Conservation (phyloP, 192 early-diverging fungal genomes). For the Backusella luteola region DNA sequence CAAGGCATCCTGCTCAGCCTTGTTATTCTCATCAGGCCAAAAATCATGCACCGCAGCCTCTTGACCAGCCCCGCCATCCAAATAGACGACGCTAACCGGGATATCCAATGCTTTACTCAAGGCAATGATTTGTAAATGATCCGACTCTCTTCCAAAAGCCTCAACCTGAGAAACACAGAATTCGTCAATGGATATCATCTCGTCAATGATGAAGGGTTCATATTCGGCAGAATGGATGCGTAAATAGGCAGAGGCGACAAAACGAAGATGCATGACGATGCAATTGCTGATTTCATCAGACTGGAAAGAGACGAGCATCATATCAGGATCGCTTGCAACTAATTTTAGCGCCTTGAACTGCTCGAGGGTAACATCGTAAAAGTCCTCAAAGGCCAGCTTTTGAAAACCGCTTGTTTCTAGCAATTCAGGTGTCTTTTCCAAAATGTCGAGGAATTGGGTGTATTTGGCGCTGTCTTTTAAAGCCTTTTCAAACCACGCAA, state of each 20-base stretch:
- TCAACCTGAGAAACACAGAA: conserved; percentile 55
- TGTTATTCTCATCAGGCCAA: conserved; percentile 51
- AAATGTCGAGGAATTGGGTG: conserved; percentile 24
- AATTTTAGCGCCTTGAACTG: conserved; percentile 35
- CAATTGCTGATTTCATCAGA: conserved; percentile 54
- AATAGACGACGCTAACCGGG: conserved; percentile 64
- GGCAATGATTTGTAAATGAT: conserved; percentile 79
- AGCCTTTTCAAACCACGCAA: conserved; percentile 62
- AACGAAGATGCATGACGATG: conserved; percentile 58
- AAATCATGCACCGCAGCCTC: conserved; percentile 75
- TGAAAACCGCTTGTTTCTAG: conserved; percentile 47
- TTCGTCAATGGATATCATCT: conserved; percentile 52
- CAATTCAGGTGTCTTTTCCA: conserved; percentile 42
- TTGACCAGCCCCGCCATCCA: conserved; percentile 57
- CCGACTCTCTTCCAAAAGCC: conserved; percentile 68
- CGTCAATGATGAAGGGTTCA: conserved; percentile 54
- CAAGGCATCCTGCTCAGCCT: conserved; percentile 35
- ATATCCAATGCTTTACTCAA: conserved; percentile 65
- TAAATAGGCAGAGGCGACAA: conserved; percentile 55
- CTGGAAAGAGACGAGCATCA: conserved; percentile 49
- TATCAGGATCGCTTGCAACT: conserved; percentile 33
- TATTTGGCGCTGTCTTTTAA: conserved; percentile 27
- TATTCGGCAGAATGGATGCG: conserved; percentile 55
- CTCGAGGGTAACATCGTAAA: conserved; percentile 49
- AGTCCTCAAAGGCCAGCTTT: conserved; percentile 51